Base-by-base conservation (phyloP, 352 stramenopile species). In the Pythium graminicola region DNA sequence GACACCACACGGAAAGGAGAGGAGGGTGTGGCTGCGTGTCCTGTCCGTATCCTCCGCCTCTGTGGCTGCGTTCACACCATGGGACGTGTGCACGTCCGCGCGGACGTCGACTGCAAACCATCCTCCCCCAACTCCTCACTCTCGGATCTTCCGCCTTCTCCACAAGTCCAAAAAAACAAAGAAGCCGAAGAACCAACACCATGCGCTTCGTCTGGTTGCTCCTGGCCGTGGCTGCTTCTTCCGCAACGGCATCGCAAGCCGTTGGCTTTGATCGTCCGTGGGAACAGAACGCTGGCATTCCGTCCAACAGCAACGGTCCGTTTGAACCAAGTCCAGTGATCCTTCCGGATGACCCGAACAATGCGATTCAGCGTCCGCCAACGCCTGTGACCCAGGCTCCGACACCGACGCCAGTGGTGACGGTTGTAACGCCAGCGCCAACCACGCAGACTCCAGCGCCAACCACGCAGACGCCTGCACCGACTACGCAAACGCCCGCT, bases 201-300 rank as follows among this genome's bases (percentile, higher is more conserved):
- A 49, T 50, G 50, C 50, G 39, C 29, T 57, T 57, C 39, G 17
- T 29, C 27, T 57, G 50, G 50, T 24, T 57, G 50, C 39, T 35
- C 24, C 27, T 55, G 26, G 36, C 48, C 9, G 35, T 55, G 36
- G 48, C 39, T 11, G 48, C 48, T 11, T 29, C 47, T 11, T 22
- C 47, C 32, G 27, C 28, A 11, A 23, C 39, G 6, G 19, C 26
- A 3, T 32, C 48, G 23, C 35, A 47, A 19, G 48, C 31, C 33
- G 40, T 23, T 13, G 36, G 11, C 22, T 55, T 55, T 38, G 38
- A 44, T 23, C 50, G 50, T 20, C 50, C 50, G 39, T 57, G 41
- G 39, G 50, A 49, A n/a, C 50, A 57, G 50, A 45, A 55, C 36
- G n/a, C 23, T 17, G 48, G 48, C 24, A 19, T 47, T 8, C 35